Conservation (phyloP, 345 rosid species). For the Camelina hispida region DNA sequence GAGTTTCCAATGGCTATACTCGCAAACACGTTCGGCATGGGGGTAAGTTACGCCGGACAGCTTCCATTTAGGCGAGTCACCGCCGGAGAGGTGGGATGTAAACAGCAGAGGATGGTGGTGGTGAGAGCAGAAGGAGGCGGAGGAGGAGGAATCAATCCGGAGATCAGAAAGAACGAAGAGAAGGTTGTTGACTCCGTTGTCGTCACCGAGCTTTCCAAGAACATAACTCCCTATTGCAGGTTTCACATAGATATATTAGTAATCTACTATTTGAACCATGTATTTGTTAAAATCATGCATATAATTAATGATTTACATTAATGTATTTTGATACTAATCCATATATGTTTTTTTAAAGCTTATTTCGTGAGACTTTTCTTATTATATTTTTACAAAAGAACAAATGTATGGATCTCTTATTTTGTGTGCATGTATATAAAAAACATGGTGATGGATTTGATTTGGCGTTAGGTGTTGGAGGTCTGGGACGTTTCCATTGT, state of each 20-base stretch:
- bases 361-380: not conserved
- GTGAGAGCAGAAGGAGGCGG: conserved; percentile 74
- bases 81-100: conserved; percentile 23
- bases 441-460: not conserved
- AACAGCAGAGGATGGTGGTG: conserved; percentile 48
- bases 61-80: conserved; percentile 32
- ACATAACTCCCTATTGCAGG: conserved; percentile 90
- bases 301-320: not conserved
- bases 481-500: conserved; percentile 86
- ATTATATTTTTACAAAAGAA: not conserved
- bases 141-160: conserved; percentile 68
- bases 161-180: conserved; percentile 79
- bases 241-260: conserved; percentile 29
- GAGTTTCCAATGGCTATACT: conserved; percentile 48
- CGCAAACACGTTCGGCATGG: conserved; percentile 28
- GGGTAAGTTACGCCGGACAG: conserved; percentile 44
- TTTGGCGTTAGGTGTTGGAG: conserved; percentile 79
- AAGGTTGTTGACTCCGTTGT: conserved; percentile 85
- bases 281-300: not conserved
- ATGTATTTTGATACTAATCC: not conserved
- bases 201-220: conserved; percentile 77
- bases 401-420: not conserved
- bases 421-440: not conserved
- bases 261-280: not conserved
- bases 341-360: not conserved